These are phyloP conservation scores for Ampelomyces quisqualis DNA, from an alignment of 2,329 filamentous ascomycete species.

Conservation along the genomic window DNA sequence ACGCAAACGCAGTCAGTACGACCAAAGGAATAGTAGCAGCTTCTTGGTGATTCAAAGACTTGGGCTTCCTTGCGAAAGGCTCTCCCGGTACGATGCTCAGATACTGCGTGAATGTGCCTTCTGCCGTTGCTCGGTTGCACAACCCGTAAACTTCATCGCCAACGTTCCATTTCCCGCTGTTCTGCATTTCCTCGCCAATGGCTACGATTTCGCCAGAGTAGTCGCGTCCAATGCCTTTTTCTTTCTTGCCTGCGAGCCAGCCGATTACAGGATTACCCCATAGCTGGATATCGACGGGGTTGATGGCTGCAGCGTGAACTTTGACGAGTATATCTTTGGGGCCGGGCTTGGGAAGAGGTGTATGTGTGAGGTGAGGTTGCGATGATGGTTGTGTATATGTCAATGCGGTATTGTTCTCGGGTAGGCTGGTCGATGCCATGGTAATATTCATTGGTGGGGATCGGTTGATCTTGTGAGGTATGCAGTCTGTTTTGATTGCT, in stretches of 20 bases:
- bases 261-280: conserved; percentile 39
- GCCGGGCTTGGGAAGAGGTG: conserved; percentile 13
- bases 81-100: conserved; percentile 21
- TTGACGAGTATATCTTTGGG: conserved; percentile 41
- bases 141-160: conserved; percentile 32
- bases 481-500: too few relatives aligned
- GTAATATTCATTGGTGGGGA: not conserved
- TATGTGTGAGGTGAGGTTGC: conserved; percentile 24
- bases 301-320: conserved; percentile 50
- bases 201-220: conserved; percentile 47
- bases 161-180: conserved; percentile 18
- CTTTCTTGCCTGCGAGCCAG: conserved; percentile 25
- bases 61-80: conserved; percentile 29
- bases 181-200: conserved; percentile 22
- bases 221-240: conserved; percentile 49
- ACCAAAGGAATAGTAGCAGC: conserved; percentile 43
- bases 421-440: conserved; percentile 11
- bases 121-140: conserved; percentile 21
- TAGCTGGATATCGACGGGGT: conserved; percentile 46
- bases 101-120: conserved; percentile 34
- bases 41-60: conserved; percentile 17
- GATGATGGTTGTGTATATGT: conserved; percentile 30
- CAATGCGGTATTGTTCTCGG: conserved; percentile 27
- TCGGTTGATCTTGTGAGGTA: too few relatives aligned
- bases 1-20: conserved; percentile 41